Base-by-base conservation (phyloP, 129 eudicot species). In the Pulicaria dysenterica region DNA sequence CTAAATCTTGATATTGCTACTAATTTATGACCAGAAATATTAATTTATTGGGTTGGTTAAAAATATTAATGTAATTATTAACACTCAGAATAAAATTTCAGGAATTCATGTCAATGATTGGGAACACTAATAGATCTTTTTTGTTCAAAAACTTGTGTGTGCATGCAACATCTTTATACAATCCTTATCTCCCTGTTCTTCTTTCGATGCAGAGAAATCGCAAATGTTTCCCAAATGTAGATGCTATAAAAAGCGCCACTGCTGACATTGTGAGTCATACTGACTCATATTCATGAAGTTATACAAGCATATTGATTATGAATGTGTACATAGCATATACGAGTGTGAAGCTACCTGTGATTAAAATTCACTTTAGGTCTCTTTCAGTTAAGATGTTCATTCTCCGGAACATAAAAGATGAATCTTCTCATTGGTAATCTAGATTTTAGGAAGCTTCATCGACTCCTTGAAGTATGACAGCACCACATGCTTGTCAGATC, bases 241-340 rank as follows among this genome's bases (percentile, higher is more conserved):
- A 90, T 69, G 93, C 97, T 57, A 86, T 94, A 81, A 90, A 84
- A 86, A 88, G 89, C 81, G 99, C 99, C 14, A 94, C 99, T 38
- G 97, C 93, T 64, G 99, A 94, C 81, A 86, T 90, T 66, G 99
- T 94, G 83, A 90, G 99, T 83, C 44, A 37, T 17, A 17, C 53
- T 53, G 31, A 49, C 14, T 56, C 5, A 4, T 61, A 73, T 49
- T 50, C 53, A 49, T 24, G 61, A 39, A 62, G 43, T 31, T 61
- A 62, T 43, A 61, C 53, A 39, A 39, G 31, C 1, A 24, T 24
- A 24, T 24, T 1, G 31, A 24, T 24, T 24, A 24, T 24, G 31
- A 24, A 24, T 24, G 31, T 24, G 31, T 24, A 24, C 31, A 24
- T 24, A 24, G 31, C 31, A 24, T 24, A 24, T 24, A 24, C 31